Evolutionary conservation across 2,329 filamentous ascomycete genomes (phyloP).

Genomic region (Ramularia endophylla): DNA sequence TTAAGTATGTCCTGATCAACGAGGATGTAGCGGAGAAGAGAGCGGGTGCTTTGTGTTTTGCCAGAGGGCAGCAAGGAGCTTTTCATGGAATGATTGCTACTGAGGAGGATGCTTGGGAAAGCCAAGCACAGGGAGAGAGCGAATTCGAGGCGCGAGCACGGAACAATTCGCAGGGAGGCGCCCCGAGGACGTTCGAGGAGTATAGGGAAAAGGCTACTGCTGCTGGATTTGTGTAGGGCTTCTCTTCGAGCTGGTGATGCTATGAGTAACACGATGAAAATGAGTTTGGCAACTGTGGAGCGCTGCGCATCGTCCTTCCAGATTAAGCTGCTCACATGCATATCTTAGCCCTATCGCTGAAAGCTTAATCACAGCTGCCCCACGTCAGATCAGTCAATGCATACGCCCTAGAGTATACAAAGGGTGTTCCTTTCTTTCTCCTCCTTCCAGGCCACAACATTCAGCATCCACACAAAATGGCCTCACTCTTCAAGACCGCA

Average conservation of each 20-base stretch:
- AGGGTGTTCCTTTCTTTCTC: slow-evolving; percentile 1
- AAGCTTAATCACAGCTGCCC: no score
- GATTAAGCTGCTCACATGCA: no score
- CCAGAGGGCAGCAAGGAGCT: slow-evolving; percentile 33
- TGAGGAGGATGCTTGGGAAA: slow-evolving; percentile 45
- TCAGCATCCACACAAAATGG: no score
- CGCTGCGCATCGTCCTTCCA: no score
- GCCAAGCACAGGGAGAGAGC: slow-evolving; percentile 27
- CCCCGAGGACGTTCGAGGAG: slow-evolving; percentile 40
- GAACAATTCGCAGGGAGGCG: slow-evolving; percentile 23
- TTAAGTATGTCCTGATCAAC: slow-evolving; percentile 43
- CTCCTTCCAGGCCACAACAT: no score
- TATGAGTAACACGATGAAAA: no score
- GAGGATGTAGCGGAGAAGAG: slow-evolving; percentile 41
- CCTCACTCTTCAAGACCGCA: slow-evolving; percentile 27
- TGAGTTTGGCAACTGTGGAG: slow-evolving; percentile 35
- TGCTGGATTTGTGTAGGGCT: slow-evolving; percentile 25
- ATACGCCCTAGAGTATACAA: no score
- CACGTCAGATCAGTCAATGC: no score
- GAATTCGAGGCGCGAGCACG: slow-evolving; percentile 24
- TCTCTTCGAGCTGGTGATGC: no score
- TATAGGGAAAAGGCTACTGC: slow-evolving; percentile 39
- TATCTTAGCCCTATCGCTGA: no score
- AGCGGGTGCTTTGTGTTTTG: slow-evolving; percentile 38
- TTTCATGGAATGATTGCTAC: slow-evolving; percentile 36